Evolutionary conservation across 345 rosid genomes (phyloP).

Genomic region (Eucalyptus regnans): DNA sequence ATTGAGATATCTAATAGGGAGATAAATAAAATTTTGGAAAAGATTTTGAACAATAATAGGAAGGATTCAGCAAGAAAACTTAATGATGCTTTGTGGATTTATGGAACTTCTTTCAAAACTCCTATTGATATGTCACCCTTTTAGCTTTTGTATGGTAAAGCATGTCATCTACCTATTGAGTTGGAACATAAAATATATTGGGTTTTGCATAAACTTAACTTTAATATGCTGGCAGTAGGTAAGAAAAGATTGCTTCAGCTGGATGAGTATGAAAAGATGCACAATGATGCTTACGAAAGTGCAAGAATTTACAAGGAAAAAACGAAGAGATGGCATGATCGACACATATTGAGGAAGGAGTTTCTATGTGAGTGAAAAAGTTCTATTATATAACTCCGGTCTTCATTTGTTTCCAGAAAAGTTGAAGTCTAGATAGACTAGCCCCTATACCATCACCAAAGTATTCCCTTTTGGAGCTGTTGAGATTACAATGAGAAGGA

Average conservation of each 20-base stretch:
- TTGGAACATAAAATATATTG: background rate
- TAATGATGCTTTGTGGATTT: background rate
- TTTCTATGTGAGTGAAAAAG: background rate
- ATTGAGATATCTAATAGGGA: too few relatives aligned
- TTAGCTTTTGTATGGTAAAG: background rate
- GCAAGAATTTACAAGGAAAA: too few relatives aligned
- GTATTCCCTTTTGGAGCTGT: too few relatives aligned
- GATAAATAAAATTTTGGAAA: too few relatives aligned
- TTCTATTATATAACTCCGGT: background rate
- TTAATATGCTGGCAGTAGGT: background rate
- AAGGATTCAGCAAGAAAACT: background rate
- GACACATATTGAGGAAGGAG: background rate
- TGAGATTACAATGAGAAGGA: too few relatives aligned
- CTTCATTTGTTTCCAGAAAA: background rate
- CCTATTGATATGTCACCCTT: background rate
- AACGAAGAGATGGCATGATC: background rate
- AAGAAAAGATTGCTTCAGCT: background rate
- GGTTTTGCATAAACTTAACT: background rate
- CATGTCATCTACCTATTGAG: background rate
- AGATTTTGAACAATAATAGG: too few relatives aligned
- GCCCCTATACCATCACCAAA: too few relatives aligned
- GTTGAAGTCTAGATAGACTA: background rate
- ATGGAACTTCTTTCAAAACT: background rate
- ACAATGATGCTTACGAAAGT: background rate
- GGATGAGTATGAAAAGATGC: background rate